These are phyloP conservation scores for Letharia columbiana DNA, from an alignment of 495 filamentous ascomycete genomes.

Conservation along the genomic window DNA sequence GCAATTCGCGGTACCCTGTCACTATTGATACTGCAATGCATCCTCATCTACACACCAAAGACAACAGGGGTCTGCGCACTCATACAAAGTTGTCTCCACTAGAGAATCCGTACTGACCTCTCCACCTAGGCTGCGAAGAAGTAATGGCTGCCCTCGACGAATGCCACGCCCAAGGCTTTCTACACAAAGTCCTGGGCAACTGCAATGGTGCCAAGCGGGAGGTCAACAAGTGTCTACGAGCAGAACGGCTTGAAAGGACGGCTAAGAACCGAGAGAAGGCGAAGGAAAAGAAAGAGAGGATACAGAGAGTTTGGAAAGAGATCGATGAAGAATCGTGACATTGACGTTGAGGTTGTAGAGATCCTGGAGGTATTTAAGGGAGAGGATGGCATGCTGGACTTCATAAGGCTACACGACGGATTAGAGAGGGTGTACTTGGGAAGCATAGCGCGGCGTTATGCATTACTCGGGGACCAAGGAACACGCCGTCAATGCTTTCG, in stretches of 20 bases:
- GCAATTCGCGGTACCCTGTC: neutral
- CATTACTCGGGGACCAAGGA: neutral
- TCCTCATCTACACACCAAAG: constrained; percentile 87
- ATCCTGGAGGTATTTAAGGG: neutral
- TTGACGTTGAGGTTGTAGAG: neutral
- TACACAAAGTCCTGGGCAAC: constrained; percentile 78
- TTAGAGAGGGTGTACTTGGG: neutral
- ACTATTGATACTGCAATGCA: constrained; percentile 55
- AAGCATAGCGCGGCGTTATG: constrained; percentile 15
- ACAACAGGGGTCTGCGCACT: constrained; percentile 63
- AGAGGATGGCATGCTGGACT: neutral
- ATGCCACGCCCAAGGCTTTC: constrained; percentile 86
- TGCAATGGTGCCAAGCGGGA: constrained; percentile 79
- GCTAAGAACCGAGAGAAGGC: constrained; percentile 66
- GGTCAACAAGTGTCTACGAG: constrained; percentile 73
- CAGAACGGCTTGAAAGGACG: constrained; percentile 67
- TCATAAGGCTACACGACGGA: neutral
- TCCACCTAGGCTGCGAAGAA: constrained; percentile 70
- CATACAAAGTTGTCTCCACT: constrained; percentile 1
- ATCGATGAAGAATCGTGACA: constrained; percentile 64
- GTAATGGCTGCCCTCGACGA: constrained; percentile 89
- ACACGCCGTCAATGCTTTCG: neutral
- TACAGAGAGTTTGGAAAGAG: constrained; percentile 70
- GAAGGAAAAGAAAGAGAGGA: constrained; percentile 54
- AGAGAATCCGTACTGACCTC: neutral